Conservation (phyloP, 352 stramenopile species). For the Phytophthora meadii region DNA sequence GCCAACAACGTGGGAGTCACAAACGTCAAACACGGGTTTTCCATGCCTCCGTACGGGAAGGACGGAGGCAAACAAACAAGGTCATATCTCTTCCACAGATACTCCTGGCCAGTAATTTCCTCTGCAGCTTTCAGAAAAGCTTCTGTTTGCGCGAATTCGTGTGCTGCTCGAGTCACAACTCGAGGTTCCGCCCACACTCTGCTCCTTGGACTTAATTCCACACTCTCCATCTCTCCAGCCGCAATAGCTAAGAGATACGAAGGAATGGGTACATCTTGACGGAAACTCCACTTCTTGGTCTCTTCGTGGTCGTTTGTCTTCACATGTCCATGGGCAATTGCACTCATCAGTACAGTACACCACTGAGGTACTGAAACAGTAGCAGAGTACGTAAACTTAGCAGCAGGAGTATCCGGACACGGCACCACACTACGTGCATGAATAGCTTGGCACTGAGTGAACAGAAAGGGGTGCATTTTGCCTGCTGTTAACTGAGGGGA, state of each 20-base stretch:
- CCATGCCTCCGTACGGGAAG: conserved; percentile 88
- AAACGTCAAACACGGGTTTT: conserved; percentile 93
- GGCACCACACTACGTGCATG: conserved; percentile 95
- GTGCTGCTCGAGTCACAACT: conserved; percentile 91
- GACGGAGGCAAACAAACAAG: conserved; percentile 95
- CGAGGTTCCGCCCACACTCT: conserved; percentile 93
- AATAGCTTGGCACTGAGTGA: conserved; percentile 95
- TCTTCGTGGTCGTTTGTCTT: conserved; percentile 25
- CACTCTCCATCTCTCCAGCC: conserved; percentile 88
- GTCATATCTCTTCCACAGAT: conserved; percentile 97
- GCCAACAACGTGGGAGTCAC: conserved; percentile 96
- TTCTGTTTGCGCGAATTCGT: conserved; percentile 96
- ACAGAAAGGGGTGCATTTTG: conserved; percentile 94
- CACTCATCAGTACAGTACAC: conserved; percentile 94
- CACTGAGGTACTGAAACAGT: conserved; percentile 90
- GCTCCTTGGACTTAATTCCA: conserved; percentile 85
- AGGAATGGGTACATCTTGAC: conserved; percentile 92
- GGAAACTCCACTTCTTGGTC: conserved; percentile 69
- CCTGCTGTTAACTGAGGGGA: conserved; percentile 91
- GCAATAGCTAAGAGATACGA: conserved; percentile 95
- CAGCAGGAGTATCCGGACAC: conserved; percentile 93
- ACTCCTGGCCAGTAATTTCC: conserved; percentile 90
- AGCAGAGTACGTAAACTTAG: conserved; percentile 95
- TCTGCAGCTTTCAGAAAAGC: conserved; percentile 93
- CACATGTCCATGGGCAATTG: conserved; percentile 46